Conservation (phyloP, 805 yeast species). For the Pichia ethanolica region DNA sequence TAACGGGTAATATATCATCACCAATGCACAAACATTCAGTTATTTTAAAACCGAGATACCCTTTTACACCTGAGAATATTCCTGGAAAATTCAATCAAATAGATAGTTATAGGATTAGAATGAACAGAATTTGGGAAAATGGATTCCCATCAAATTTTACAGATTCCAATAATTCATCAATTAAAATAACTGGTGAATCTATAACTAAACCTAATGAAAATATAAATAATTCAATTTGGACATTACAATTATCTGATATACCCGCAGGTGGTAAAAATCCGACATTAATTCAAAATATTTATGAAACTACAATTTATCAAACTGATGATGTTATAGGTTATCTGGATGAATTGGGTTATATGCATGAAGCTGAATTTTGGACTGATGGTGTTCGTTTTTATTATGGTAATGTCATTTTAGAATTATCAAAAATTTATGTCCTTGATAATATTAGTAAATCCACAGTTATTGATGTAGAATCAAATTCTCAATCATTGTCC, state of each 20-base stretch:
- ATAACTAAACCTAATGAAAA: constrained; percentile 9
- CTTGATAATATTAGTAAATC: constrained; percentile 19
- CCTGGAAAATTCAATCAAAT: constrained; percentile 52
- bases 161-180: neutral
- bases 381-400: constrained; percentile 54
- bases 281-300: constrained; percentile 58
- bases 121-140: constrained; percentile 39
- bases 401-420: constrained; percentile 54
- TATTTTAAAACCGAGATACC: constrained; percentile 41
- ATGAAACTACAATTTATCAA: constrained; percentile 49
- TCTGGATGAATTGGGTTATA: constrained; percentile 65
- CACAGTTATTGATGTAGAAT: neutral
- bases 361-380: constrained; percentile 54
- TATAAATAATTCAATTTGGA: constrained; percentile 40
- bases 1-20: constrained; percentile 44
- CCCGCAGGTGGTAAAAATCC: constrained; percentile 68
- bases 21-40: constrained; percentile 41
- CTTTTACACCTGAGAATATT: constrained; percentile 45
- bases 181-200: constrained; percentile 11
- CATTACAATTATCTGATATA: constrained; percentile 58
- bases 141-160: neutral
- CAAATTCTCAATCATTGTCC: neutral
- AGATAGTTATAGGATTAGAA: constrained; percentile 45
- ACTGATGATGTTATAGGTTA: constrained; percentile 39
- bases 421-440: constrained; percentile 42